Evolutionary conservation across 2,329 filamentous ascomycete genomes (phyloP).

Genomic region (Diaporthe batatas): DNA sequence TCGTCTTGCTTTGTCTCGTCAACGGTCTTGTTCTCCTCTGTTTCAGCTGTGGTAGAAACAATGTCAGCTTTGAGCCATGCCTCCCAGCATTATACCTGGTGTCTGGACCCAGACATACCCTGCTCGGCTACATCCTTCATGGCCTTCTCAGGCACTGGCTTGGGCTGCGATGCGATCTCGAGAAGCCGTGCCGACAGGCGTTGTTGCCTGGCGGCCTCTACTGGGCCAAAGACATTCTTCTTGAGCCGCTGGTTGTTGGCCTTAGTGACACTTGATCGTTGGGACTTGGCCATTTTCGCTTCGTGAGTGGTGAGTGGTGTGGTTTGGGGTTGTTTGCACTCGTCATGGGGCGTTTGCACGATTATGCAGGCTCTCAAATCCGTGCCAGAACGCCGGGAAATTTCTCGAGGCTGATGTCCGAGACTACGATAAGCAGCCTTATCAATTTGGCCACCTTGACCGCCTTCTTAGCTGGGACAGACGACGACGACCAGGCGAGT

Average conservation of each 20-base stretch:
- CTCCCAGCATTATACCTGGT: not conserved
- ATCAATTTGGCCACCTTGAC: slow-evolving; percentile 32
- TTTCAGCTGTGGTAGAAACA: slow-evolving; percentile 36
- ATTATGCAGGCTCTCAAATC: not conserved
- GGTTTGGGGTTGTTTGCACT: not conserved
- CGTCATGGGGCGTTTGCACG: not conserved
- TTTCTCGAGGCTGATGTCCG: slow-evolving; percentile 6
- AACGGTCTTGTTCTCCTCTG: slow-evolving; percentile 49
- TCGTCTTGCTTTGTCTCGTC: slow-evolving; percentile 49
- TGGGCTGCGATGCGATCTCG: slow-evolving; percentile 82
- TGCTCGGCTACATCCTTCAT: slow-evolving; percentile 63
- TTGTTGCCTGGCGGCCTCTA: slow-evolving; percentile 82
- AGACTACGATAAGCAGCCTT: slow-evolving; percentile 23
- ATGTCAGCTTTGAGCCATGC: not conserved
- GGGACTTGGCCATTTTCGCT: slow-evolving; percentile 83
- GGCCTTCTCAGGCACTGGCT: slow-evolving; percentile 64
- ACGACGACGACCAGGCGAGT: slow-evolving; percentile 10
- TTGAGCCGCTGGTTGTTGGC: slow-evolving; percentile 86
- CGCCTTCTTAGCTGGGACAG: slow-evolving; percentile 24
- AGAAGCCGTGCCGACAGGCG: slow-evolving; percentile 88
- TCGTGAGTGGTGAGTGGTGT: not conserved
- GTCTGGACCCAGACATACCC: slow-evolving; percentile 48
- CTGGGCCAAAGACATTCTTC: slow-evolving; percentile 85
- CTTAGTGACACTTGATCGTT: slow-evolving; percentile 84
- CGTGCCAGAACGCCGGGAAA: slow-evolving; percentile 27